phyloP scores from a whole-genome alignment of 768 basidiomycete genomes.

The Leucocoprinus birnbaumii region DNA sequence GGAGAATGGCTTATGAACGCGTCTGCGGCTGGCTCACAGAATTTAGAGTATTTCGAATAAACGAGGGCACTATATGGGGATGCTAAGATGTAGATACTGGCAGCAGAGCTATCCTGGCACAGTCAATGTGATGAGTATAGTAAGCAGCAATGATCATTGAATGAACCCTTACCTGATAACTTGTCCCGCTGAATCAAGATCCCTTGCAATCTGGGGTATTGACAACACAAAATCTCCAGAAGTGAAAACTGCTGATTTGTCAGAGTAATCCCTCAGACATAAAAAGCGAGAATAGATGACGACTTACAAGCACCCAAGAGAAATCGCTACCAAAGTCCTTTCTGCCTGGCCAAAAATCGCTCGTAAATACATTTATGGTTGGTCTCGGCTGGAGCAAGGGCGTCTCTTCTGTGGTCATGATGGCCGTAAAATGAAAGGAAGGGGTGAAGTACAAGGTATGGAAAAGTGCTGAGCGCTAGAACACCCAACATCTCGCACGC shows the following conservation, averaged over 20 bases:
- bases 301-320: constrained; percentile 53
- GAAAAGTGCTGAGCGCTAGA: no score
- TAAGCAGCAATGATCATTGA: no score
- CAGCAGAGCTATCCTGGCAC: constrained; percentile 29
- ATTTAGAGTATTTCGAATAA: constrained; percentile 34
- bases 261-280: background rate
- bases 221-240: constrained; percentile 68
- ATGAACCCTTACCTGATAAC: constrained; percentile 48
- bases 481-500: no score
- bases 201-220: constrained; percentile 68
- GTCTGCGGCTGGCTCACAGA: constrained; percentile 25
- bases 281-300: background rate
- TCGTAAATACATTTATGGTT: constrained; percentile 43
- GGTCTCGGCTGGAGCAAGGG: constrained; percentile 26
- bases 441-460: no score
- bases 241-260: constrained; percentile 51
- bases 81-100: constrained; percentile 32
- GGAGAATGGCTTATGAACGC: background rate
- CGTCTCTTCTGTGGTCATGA: constrained; percentile 15
- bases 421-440: background rate
- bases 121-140: background rate
- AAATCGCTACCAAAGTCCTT: constrained; percentile 56
- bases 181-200: constrained; percentile 54
- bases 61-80: constrained; percentile 28
- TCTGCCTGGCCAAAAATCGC: constrained; percentile 52